These are phyloP conservation scores for Syzygium oleosum DNA, from an alignment of 345 rosid species.

Conservation along the genomic window DNA sequence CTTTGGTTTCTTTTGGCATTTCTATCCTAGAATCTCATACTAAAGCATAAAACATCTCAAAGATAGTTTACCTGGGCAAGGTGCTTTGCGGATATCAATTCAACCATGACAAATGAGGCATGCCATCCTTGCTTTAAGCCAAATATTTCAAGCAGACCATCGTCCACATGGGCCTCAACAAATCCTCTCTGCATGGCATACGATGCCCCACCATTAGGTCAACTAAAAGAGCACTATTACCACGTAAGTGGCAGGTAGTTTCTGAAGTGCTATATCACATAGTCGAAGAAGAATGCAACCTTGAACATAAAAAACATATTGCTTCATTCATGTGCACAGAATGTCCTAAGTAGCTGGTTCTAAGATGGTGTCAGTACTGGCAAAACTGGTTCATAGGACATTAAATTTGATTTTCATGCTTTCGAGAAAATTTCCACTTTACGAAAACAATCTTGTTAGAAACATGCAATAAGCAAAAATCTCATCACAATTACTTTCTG, in stretches of 20 bases:
- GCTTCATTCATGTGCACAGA: neutral
- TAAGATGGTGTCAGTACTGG: neutral
- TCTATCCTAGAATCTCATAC: neutral
- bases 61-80: slow-evolving; percentile 71
- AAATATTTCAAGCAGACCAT: slow-evolving; percentile 90
- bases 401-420: neutral
- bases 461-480: neutral
- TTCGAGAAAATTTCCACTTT: neutral
- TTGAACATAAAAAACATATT: neutral
- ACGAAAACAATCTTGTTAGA: neutral
- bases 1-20: neutral
- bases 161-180: slow-evolving; percentile 90
- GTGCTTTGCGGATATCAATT: slow-evolving; percentile 97
- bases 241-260: neutral
- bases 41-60: neutral
- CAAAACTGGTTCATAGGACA: neutral
- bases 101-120: slow-evolving; percentile 98
- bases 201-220: neutral
- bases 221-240: neutral
- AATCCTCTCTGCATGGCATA: slow-evolving; percentile 60
- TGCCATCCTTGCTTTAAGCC: slow-evolving; percentile 99
- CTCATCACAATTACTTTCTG: neutral
- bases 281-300: neutral
- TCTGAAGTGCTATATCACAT: neutral
- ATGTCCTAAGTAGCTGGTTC: neutral